Evolutionary conservation across 352 stramenopile genomes (phyloP), one percentile per base, ranked within the genome.

Genomic region (Phytophthora colocasiae): DNA sequence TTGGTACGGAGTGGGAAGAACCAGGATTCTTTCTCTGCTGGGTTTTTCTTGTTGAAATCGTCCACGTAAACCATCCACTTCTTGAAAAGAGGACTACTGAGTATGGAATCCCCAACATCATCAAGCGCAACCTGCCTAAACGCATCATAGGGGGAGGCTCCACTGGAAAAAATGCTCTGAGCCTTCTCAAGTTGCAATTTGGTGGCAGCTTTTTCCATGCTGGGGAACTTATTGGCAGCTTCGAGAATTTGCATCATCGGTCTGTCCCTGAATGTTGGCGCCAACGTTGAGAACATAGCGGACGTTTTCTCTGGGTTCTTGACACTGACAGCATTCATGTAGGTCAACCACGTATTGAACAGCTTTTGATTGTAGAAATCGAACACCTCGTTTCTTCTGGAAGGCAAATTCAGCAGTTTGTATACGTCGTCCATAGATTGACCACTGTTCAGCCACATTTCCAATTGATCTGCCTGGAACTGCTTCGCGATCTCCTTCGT

Each of bases 171-270:
- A 41, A 40, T 27, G 7, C 0, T 9, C 0, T 53, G 7, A 1
- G 38, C 38, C 3, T 41, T 53, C 46, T 40, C 27, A 10, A n/a
- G 24, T 15, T 53, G 46, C 46, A 53, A 6, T 26, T 56, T 56
- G 1, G 32, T 36, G 0, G 49, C 31, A 10, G 49, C 5, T 22
- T 3, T 45, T 24, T 45, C 6, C 34, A 43, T 43, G 14, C 48
- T 44, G 19, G 32, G n/a, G 6, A 32, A 44, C 31, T 22, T 6
- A 12, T 31, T 43, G 10, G 48, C 31, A 34, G 8, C 11, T 31
- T 55, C 17, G 48, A 55, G n/a, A 31, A 44, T 55, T 44, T 44
- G 29, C 5, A 22, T 40, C 31, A 31, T 17, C 10, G 32, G 31
- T 32, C 32, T 14, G 5, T 44, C 29, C 1, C 10, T 55, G 8